Evolutionary conservation across 1,139 yeast species (phyloP).

Genomic region (Sugiyamaella sp.): DNA sequence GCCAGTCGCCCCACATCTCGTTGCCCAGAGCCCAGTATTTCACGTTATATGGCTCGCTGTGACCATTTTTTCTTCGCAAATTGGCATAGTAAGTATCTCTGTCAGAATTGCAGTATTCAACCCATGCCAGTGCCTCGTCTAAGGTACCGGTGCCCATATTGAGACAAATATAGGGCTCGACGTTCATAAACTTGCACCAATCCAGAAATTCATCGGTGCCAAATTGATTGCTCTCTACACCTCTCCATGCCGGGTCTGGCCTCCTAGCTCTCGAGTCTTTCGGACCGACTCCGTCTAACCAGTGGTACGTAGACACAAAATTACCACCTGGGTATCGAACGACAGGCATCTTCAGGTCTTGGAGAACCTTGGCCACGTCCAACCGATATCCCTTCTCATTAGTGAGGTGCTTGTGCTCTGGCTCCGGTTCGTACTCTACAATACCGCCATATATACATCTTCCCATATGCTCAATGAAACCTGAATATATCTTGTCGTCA

Average conservation of each 20-base stretch:
- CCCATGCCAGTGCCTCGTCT: conserved; percentile 44
- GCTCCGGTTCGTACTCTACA: conserved; percentile 38
- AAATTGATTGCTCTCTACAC: conserved; percentile 41
- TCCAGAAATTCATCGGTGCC: conserved; percentile 46
- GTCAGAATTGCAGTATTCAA: conserved; percentile 43
- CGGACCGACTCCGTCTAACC: conserved; percentile 46
- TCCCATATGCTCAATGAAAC: conserved; percentile 45
- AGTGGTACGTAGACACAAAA: conserved; percentile 43
- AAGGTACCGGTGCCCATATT: conserved; percentile 47
- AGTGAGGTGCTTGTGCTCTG: conserved; percentile 29
- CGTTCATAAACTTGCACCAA: conserved; percentile 38
- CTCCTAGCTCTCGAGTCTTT: conserved; percentile 39
- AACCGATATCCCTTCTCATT: conserved; percentile 39
- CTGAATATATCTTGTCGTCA: conserved; percentile 41
- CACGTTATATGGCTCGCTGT: conserved; percentile 42
- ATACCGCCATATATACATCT: conserved; percentile 46
- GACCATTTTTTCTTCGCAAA: conserved; percentile 42
- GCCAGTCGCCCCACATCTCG: conserved; percentile 47
- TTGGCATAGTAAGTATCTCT: conserved; percentile 42
- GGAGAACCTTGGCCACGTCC: conserved; percentile 41
- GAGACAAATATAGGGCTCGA: conserved; percentile 43
- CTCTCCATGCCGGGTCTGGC: conserved; percentile 44
- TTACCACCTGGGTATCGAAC: conserved; percentile 47
- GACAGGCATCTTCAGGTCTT: conserved; percentile 42
- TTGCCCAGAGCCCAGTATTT: conserved; percentile 46